Conservation (phyloP, 2,329 filamentous ascomycete species). For the Ophiostoma tasmaniense region DNA sequence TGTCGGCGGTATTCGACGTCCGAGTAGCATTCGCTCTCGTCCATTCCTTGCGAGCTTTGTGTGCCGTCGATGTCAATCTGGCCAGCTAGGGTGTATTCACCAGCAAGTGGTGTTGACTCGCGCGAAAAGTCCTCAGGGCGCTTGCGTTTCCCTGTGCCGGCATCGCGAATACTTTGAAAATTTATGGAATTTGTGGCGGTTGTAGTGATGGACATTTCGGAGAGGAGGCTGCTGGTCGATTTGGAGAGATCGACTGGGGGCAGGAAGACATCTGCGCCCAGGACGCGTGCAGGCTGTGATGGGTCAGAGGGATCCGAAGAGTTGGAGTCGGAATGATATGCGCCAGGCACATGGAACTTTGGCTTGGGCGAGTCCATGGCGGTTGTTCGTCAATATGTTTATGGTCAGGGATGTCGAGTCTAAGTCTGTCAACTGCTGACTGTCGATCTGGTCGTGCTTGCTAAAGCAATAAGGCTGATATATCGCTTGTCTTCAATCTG, state of each 20-base stretch:
- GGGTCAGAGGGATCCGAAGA: too few species aligned
- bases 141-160: slow-evolving; percentile 40
- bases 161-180: neutral
- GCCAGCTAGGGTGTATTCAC: slow-evolving; percentile 43
- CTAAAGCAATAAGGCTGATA: neutral
- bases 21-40: slow-evolving; percentile 49
- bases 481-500: neutral
- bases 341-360: slow-evolving; percentile 28
- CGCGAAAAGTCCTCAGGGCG: slow-evolving; percentile 25
- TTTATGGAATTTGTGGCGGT: neutral
- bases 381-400: neutral
- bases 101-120: slow-evolving; percentile 29
- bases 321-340: slow-evolving; percentile 25
- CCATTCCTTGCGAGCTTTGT: slow-evolving; percentile 29
- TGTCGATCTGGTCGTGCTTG: neutral
- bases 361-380: slow-evolving; percentile 21
- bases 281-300: slow-evolving; percentile 19
- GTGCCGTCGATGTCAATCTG: slow-evolving; percentile 43
- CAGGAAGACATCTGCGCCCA: slow-evolving; percentile 29
- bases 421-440: too few species aligned
- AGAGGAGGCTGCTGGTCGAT: slow-evolving; percentile 33
- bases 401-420: neutral
- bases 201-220: slow-evolving; percentile 28
- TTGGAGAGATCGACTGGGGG: slow-evolving; percentile 28
- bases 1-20: slow-evolving; percentile 48